phyloP scores from a whole-genome alignment of 805 yeast species.

The Metschnikowia lachancei region DNA sequence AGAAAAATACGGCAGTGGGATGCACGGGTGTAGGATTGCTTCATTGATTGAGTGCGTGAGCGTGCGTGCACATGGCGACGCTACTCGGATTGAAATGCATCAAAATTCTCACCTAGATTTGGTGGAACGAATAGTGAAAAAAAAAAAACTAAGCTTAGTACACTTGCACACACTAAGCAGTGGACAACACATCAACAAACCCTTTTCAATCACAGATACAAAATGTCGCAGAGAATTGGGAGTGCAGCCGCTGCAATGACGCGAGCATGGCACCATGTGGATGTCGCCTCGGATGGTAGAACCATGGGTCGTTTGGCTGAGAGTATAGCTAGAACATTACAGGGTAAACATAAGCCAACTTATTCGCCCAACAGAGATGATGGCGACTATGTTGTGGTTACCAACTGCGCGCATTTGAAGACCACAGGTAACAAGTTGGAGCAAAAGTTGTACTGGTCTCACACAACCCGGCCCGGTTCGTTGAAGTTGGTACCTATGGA shows the following conservation, averaged over 20 bases:
- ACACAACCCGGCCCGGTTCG: constrained; percentile 86
- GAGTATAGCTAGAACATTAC: constrained; percentile 78
- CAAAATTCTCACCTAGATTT: constrained; percentile 6
- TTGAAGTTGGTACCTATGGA: constrained; percentile 81
- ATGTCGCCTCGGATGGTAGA: constrained; percentile 77
- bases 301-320: constrained; percentile 92
- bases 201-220: background rate
- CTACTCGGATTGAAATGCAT: background rate
- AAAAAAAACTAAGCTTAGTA: background rate
- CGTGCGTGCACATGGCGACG: background rate
- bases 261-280: constrained; percentile 94
- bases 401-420: constrained; percentile 79
- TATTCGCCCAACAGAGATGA: constrained; percentile 70
- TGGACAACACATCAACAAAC: background rate
- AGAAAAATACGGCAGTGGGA: background rate
- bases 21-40: background rate
- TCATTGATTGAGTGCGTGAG: background rate
- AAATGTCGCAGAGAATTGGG: constrained; percentile 49
- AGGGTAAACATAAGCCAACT: constrained; percentile 97
- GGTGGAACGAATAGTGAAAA: background rate
- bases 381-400: constrained; percentile 96
- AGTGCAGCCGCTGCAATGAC: constrained; percentile 72
- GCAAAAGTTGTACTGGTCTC: constrained; percentile 84
- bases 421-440: constrained; percentile 83
- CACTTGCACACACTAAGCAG: background rate